These are phyloP conservation scores for Cenchrus purpureus DNA, from an alignment of 176 grass and related monocot genomes.

Conservation along the genomic window DNA sequence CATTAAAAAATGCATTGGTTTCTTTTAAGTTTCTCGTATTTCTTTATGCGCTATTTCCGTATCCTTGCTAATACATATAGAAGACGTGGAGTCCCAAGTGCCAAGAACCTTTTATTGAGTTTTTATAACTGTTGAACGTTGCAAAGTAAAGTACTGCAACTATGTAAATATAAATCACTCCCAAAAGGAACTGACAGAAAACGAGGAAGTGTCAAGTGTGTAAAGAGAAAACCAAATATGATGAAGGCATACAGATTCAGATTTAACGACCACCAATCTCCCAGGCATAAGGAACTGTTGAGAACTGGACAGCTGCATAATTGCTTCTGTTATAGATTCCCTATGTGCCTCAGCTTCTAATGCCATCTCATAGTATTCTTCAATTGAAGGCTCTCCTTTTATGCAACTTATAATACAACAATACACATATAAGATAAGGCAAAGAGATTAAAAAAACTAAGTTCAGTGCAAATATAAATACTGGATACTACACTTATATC, in stretches of 20 bases:
- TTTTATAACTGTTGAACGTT: background rate
- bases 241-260: constrained; percentile 67
- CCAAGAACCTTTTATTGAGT: background rate
- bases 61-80: constrained; percentile 10
- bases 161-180: constrained; percentile 27
- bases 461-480: background rate
- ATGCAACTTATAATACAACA: constrained; percentile 72
- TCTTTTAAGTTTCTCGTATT: background rate
- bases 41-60: background rate
- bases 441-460: constrained; percentile 24
- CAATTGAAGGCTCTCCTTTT: constrained; percentile 92
- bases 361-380: constrained; percentile 81
- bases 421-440: constrained; percentile 22
- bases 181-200: constrained; percentile 21
- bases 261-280: constrained; percentile 88
- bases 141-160: background rate
- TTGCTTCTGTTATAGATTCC: constrained; percentile 68
- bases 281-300: constrained; percentile 83
- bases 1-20: background rate
- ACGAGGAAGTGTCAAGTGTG: constrained; percentile 13
- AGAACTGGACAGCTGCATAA: constrained; percentile 61
- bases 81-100: background rate
- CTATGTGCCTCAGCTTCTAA: constrained; percentile 73
- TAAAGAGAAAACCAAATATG: constrained; percentile 26
- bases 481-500: constrained; percentile 13